These are phyloP conservation scores for Phytophthora sojae DNA, from an alignment of 352 stramenopile genomes.

Conservation along the genomic window DNA sequence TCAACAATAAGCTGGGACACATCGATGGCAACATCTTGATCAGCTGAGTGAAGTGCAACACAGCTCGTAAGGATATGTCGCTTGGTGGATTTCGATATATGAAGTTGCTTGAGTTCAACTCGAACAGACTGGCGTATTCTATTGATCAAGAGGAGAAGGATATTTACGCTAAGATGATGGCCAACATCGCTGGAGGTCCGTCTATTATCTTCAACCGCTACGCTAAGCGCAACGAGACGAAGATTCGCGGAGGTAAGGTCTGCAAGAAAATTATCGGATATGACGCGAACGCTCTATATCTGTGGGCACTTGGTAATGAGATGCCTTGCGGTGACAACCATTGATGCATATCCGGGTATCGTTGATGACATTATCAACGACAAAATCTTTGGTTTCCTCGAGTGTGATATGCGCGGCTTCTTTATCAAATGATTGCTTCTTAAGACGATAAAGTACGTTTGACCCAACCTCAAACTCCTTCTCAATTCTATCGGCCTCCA, in stretches of 20 bases:
- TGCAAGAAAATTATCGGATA: conserved; percentile 17
- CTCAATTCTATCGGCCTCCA: no score
- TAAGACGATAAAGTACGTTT: no score
- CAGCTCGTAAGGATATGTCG: no score
- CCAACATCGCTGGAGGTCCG: neutral
- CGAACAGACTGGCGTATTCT: no score
- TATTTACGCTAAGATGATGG: no score
- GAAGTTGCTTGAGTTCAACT: no score
- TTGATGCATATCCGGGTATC: neutral
- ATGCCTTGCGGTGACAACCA: neutral
- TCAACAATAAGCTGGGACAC: no score
- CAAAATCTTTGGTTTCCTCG: neutral
- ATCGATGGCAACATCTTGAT: conserved; percentile 26
- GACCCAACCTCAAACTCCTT: neutral
- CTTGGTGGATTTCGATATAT: no score
- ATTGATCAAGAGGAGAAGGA: no score
- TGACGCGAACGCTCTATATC: neutral
- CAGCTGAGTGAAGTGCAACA: neutral
- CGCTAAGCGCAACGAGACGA: neutral
- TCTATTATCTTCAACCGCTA: no score
- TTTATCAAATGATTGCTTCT: no score
- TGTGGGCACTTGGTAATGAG: neutral
- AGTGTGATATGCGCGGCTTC: conserved; percentile 1
- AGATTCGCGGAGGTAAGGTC: neutral
- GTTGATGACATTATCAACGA: neutral